Evolutionary conservation across 164 flowering plant species (phyloP), one percentile per base, ranked within the genome.

Genomic region (Nelumbo lutea): DNA sequence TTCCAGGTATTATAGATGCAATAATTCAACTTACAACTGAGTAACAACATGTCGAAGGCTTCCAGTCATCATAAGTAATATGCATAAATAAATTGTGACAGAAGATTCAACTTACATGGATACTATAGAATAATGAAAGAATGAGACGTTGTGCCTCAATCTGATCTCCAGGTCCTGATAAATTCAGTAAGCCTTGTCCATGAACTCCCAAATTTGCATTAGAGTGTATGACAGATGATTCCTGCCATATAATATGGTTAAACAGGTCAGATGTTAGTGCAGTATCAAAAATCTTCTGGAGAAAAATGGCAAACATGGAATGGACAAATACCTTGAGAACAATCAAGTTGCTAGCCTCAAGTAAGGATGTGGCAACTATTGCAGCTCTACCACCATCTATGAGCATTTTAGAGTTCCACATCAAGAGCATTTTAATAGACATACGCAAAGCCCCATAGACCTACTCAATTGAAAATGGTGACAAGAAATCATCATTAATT

Each of bases 181-280:
- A 83, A 80, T 96, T 93, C 74, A 96, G 78, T 64, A 86, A 75
- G 67, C 99, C 99, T 86, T 96, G 99, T 56, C 99, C 99, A 80
- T 87, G 97, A 70, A 96, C 87, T 79, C 96, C 99, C 68, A 96
- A 81, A 78, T 96, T 93, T 72, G 99, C 96, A 81, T 96, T 88
- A 50, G 99, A 96, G 70, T 83, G 97, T 68, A 96, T 93, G 62
- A 83, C 77, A 53, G 98, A 94, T 64, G 95, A 86, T 74, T 84
- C 97, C 98, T 94, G 84, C 46, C 9, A 74, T 59, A 7, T 62
- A 55, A 68, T 46, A 59, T 27, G 45, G 15, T 48, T 59, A 72
- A 66, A 73, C 13, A 59, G 38, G 61, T 70, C 61, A 69, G 5
- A 48, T 3, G 57, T 50, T 27, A 81, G 59, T 41, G 44, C 52